Evolutionary conservation across 257 asterid species (phyloP).

Genomic region (Salvia rosmarinus): DNA sequence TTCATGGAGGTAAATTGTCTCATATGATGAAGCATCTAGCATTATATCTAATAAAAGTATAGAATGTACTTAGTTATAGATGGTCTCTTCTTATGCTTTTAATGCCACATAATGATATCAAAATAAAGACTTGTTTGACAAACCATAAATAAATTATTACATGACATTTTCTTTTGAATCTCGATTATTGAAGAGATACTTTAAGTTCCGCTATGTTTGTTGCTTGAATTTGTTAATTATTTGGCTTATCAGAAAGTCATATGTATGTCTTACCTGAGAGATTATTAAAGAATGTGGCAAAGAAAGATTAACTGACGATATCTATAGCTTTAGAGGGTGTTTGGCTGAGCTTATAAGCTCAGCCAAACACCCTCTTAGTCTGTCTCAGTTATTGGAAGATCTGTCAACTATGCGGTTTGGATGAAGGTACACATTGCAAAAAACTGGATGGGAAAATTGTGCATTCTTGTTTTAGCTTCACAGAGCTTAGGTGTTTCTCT

Average conservation of each 20-base stretch:
- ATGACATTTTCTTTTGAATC: conserved; percentile 4
- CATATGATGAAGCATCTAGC: conserved; percentile 14
- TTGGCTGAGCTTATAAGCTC: too few species aligned
- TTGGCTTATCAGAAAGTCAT: conserved; percentile 1
- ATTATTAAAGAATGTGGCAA: not conserved
- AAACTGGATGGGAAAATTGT: not conserved
- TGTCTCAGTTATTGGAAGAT: not conserved
- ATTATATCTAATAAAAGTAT: not conserved
- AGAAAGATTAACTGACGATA: not conserved
- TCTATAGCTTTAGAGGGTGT: too few species aligned
- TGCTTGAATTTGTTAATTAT: conserved; percentile 16
- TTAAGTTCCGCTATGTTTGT: conserved; percentile 5
- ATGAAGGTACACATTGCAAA: conserved; percentile 2
- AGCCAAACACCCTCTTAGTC: too few species aligned
- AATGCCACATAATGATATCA: conserved; percentile 4
- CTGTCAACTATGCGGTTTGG: not conserved
- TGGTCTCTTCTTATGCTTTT: not conserved
- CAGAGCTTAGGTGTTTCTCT: not conserved
- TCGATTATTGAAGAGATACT: conserved; percentile 3
- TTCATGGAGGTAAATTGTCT: conserved; percentile 86
- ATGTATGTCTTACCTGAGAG: not conserved
- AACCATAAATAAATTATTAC: conserved; percentile 3
- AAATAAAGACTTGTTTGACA: conserved; percentile 1
- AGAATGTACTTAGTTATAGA: not conserved
- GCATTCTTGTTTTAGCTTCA: not conserved